These are phyloP conservation scores for Penicillium lagena DNA, from an alignment of 495 filamentous ascomycete genomes.

Conservation along the genomic window DNA sequence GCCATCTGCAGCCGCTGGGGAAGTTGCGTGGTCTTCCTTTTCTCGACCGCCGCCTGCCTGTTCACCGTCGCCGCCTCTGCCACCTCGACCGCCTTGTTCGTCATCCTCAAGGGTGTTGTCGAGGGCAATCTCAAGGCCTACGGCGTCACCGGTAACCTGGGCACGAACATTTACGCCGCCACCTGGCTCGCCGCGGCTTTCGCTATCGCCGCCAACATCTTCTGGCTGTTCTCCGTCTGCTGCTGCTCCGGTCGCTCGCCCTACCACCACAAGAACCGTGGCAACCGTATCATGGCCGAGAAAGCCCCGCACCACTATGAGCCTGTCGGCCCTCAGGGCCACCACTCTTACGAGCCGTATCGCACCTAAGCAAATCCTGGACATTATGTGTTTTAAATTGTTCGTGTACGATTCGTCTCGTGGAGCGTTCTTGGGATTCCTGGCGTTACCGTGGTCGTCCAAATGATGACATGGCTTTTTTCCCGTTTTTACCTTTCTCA, in stretches of 20 bases:
- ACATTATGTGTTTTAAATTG: too few relatives aligned
- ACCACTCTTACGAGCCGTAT: slow-evolving; percentile 5
- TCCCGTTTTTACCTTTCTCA: too few relatives aligned
- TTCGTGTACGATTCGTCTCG: too few relatives aligned
- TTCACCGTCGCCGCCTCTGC: slow-evolving; percentile 51
- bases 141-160: slow-evolving; percentile 55
- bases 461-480: too few relatives aligned
- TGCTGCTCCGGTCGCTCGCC: slow-evolving; percentile 69
- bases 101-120: slow-evolving; percentile 51
- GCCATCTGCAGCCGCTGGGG: slow-evolving; percentile 64
- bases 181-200: slow-evolving; percentile 79
- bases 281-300: slow-evolving; percentile 30
- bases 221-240: slow-evolving; percentile 89
- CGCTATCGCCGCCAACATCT: slow-evolving; percentile 62
- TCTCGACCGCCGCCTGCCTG: slow-evolving; percentile 54
- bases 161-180: slow-evolving; percentile 58
- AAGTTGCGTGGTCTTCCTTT: slow-evolving; percentile 71
- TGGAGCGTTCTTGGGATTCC: too few relatives aligned
- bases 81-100: slow-evolving; percentile 55
- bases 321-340: slow-evolving; percentile 29
- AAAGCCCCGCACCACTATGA: slow-evolving; percentile 49
- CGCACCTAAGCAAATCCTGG: too few relatives aligned
- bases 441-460: too few relatives aligned
- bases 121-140: slow-evolving; percentile 58
- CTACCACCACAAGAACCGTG: slow-evolving; percentile 31